phyloP scores from a whole-genome alignment of 2,329 filamentous ascomycete genomes.

The Emergomyces africanus region DNA sequence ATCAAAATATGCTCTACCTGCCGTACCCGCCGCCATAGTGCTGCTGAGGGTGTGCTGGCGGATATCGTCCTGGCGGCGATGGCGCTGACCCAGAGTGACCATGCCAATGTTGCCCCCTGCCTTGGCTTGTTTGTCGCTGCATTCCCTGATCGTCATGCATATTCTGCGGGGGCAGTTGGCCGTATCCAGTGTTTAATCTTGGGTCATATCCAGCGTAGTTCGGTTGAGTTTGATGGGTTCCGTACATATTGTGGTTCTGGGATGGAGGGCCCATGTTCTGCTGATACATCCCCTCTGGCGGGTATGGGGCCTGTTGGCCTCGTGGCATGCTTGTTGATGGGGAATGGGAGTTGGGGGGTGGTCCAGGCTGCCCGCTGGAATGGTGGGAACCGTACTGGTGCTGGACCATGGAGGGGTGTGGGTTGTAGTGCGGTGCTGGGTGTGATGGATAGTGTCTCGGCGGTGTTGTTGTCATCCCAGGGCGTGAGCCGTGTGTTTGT shows the following conservation, averaged over 20 bases:
- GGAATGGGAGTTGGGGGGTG: background rate
- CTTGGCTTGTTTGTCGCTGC: background rate
- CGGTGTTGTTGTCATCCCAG: background rate
- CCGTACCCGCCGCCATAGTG: conserved; percentile 8
- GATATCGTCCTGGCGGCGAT: background rate
- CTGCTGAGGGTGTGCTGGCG: conserved; percentile 2
- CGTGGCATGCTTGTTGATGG: background rate
- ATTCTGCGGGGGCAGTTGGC: background rate
- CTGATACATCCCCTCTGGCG: conserved; percentile 1
- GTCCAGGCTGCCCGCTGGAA: background rate
- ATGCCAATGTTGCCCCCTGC: background rate
- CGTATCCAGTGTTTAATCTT: background rate
- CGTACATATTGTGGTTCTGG: background rate
- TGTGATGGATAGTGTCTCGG: conserved; percentile 5
- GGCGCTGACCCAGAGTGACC: background rate
- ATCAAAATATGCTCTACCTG: background rate
- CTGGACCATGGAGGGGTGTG: background rate
- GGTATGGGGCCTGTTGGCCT: background rate
- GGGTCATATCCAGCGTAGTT: background rate
- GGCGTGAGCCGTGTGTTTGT: conserved; percentile 1
- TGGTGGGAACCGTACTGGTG: background rate
- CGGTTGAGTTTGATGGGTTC: background rate
- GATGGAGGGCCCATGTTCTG: background rate
- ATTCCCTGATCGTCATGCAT: background rate
- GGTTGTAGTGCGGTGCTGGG: conserved; percentile 1